A percentile compares a stretch with the other conserved stretches of the same genome.
phyloP scores from a whole-genome alignment of 176 grass and related monocot species.

The Musa troglodytarum region DNA sequence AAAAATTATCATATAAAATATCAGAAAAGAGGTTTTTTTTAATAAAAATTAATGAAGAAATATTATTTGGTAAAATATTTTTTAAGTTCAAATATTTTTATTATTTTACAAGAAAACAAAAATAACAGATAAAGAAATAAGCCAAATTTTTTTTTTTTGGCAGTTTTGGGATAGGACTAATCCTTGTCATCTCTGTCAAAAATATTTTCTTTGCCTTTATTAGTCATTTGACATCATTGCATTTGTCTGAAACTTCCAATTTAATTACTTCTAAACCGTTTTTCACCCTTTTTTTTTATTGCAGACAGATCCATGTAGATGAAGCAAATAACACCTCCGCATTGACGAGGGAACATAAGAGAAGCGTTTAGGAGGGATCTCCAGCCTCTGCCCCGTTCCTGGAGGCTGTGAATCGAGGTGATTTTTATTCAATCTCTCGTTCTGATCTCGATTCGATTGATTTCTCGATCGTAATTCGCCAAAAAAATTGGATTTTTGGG shows the following conservation, averaged over 20 bases:
- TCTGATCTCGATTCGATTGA: background rate
- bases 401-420: conserved; percentile 13
- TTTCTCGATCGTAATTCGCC: background rate
- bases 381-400: background rate
- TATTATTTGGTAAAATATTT: too few relatives aligned
- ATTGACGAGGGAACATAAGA: background rate
- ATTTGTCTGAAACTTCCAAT: too few relatives aligned
- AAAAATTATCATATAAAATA: too few relatives aligned
- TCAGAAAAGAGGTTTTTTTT: too few relatives aligned
- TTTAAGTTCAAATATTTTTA: too few relatives aligned
- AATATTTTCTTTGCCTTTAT: background rate
- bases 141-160: too few relatives aligned
- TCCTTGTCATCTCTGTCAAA: too few relatives aligned
- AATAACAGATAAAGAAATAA: too few relatives aligned
- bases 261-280: background rate
- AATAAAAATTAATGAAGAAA: too few relatives aligned
- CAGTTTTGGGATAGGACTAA: too few relatives aligned
- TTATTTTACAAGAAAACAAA: too few relatives aligned
- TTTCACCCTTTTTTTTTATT: background rate
- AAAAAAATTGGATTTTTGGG: background rate
- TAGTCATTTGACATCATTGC: background rate
- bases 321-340: background rate
- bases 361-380: conserved; percentile 2
- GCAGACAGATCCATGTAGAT: background rate
- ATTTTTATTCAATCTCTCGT: background rate